Conservation (phyloP, 768 basidiomycete genomes). For the Lentinula boryana region DNA sequence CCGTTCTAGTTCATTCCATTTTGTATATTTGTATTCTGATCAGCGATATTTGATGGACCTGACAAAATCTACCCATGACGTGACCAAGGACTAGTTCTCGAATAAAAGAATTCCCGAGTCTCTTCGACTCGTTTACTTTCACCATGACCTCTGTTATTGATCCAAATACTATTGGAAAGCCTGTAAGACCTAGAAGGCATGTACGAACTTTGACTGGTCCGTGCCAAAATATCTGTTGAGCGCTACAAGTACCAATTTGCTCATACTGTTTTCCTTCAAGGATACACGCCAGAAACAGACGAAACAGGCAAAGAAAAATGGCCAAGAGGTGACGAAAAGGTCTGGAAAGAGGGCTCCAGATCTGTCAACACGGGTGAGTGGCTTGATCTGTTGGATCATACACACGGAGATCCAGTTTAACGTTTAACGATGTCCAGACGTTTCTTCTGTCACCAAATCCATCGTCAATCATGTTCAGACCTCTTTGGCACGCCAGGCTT, state of each 20-base stretch:
- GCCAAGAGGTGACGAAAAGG: slow-evolving; percentile 74
- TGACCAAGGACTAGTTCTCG: not conserved
- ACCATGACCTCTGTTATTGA: slow-evolving; percentile 66
- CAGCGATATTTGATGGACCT: too few relatives aligned
- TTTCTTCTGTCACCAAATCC: slow-evolving; percentile 59
- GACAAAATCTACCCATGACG: not conserved
- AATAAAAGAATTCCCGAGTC: not conserved
- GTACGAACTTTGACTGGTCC: slow-evolving; percentile 63
- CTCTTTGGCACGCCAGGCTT: slow-evolving; percentile 84
- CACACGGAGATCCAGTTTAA: not conserved
- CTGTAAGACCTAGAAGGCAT: slow-evolving; percentile 55
- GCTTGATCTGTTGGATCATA: not conserved
- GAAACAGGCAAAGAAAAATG: slow-evolving; percentile 76
- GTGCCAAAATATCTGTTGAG: not conserved
- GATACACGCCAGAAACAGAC: slow-evolving; percentile 75
- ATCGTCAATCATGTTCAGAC: slow-evolving; percentile 84
- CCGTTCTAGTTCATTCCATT: too few relatives aligned
- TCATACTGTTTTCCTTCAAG: slow-evolving; percentile 27
- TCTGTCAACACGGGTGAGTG: slow-evolving; percentile 49
- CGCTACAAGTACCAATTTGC: not conserved
- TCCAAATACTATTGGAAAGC: slow-evolving; percentile 57
- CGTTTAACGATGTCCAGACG: slow-evolving; percentile 32
- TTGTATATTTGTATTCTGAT: too few relatives aligned
- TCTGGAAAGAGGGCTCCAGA: slow-evolving; percentile 63
- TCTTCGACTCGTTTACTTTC: not conserved